Percentiles rank a stretch among this genome's conserved stretches.
Evolutionary conservation across 2,329 filamentous ascomycete genomes (phyloP).

Genomic region (Chrysoporthe cubensis): DNA sequence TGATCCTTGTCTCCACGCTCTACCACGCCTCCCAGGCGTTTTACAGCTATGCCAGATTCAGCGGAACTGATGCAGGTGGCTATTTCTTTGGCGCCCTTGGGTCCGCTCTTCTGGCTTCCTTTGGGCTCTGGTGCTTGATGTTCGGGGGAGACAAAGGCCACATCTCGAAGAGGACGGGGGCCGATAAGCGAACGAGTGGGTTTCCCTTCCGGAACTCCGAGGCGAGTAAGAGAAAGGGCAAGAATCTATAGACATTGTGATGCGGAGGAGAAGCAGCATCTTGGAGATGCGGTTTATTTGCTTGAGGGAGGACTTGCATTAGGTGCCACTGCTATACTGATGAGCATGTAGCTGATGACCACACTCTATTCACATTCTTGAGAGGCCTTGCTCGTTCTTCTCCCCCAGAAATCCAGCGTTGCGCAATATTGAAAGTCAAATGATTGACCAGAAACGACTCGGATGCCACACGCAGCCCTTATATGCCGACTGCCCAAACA

Average conservation of each 20-base stretch:
- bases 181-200: constrained; percentile 46
- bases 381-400: not conserved
- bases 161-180: constrained; percentile 44
- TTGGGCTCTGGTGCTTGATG: constrained; percentile 66
- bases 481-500: not conserved
- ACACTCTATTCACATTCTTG: not conserved
- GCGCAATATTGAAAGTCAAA: not conserved
- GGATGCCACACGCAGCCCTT: not conserved
- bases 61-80: constrained; percentile 56
- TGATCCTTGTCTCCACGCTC: constrained; percentile 65
- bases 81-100: constrained; percentile 65
- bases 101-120: constrained; percentile 58
- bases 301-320: not conserved
- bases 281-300: not conserved
- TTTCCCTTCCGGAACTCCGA: constrained; percentile 44
- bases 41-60: constrained; percentile 71
- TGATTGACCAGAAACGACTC: not conserved
- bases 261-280: no score
- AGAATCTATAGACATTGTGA: constrained; percentile 21
- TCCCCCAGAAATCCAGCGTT: not conserved
- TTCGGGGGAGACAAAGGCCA: constrained; percentile 44
- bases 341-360: not conserved
- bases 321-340: not conserved
- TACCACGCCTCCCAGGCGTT: constrained; percentile 68
- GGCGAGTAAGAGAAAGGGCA: constrained; percentile 39